Conservation (phyloP, 2,329 filamentous ascomycete species). For the Curvularia hawaiiensis region DNA sequence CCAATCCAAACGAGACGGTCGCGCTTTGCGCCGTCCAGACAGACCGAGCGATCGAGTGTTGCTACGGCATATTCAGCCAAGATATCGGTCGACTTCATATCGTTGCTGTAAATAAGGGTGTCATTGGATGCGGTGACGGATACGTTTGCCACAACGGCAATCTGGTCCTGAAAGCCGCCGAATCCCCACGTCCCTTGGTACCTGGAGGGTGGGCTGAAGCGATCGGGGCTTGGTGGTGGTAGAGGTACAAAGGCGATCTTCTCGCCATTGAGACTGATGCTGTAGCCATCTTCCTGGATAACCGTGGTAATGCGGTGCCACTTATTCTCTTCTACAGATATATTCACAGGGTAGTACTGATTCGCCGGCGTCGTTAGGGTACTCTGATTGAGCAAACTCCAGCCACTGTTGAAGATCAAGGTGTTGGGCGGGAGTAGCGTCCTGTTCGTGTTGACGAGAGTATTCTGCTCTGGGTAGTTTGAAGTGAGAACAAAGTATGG, state of each 20-base stretch:
- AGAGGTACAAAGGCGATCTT: constrained; percentile 3
- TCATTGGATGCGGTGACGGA: constrained; percentile 13
- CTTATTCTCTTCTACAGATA: neutral
- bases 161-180: constrained; percentile 50
- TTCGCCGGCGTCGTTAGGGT: neutral
- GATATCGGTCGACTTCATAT: constrained; percentile 17
- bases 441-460: constrained; percentile 2
- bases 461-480: neutral
- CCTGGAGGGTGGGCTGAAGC: constrained; percentile 26
- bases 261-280: neutral
- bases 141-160: constrained; percentile 46
- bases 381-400: constrained; percentile 4
- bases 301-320: constrained; percentile 1
- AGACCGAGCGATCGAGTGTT: constrained; percentile 44
- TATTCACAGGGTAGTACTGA: constrained; percentile 1
- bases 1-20: constrained; percentile 52
- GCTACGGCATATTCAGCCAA: constrained; percentile 49
- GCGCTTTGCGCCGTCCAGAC: constrained; percentile 51
- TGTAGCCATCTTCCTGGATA: constrained; percentile 2
- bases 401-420: neutral
- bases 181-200: constrained; percentile 46
- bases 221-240: neutral
- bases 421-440: constrained; percentile 1
- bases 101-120: constrained; percentile 1
- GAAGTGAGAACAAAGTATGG: constrained; percentile 7